Evolutionary conservation across 441 rosid genomes (phyloP).

Genomic region (Arabidopsis hybrid): DNA sequence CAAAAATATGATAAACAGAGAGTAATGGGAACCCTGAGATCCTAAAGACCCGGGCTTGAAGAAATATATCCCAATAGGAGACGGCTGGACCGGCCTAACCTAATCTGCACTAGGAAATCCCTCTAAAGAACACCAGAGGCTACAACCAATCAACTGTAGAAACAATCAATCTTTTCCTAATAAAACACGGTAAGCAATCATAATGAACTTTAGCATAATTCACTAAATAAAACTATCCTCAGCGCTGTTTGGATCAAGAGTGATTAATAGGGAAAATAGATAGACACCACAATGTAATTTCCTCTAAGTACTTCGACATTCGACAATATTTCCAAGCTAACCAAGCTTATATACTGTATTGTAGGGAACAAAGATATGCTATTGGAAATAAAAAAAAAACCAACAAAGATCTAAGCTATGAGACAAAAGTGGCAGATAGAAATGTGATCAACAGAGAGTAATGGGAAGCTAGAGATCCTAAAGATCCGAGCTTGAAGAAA

Average conservation of each 20-base stretch:
- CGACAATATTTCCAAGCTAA: not conserved
- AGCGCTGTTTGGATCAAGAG: not conserved
- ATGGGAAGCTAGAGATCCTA: not conserved
- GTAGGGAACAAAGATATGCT: not conserved
- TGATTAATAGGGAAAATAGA: too few species aligned
- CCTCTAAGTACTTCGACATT: not conserved
- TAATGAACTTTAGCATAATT: not conserved
- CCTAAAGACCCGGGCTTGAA: not conserved
- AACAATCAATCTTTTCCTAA: not conserved
- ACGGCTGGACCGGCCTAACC: not conserved
- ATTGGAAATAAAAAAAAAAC: not conserved
- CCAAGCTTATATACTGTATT: not conserved
- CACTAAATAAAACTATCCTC: not conserved
- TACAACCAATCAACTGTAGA: not conserved
- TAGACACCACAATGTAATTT: not conserved
- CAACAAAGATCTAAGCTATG: not conserved
- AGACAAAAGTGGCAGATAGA: not conserved
- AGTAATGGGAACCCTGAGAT: slow-evolving; percentile 6
- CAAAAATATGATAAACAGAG: not conserved
- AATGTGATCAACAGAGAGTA: not conserved
- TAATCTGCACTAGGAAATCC: not conserved
- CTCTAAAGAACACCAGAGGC: not conserved
- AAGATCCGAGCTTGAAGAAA: not conserved
- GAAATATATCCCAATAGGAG: not conserved
- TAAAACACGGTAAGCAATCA: not conserved